Evolutionary conservation across 2,329 filamentous ascomycete genomes (phyloP).

Genomic region (Nemania abortiva): DNA sequence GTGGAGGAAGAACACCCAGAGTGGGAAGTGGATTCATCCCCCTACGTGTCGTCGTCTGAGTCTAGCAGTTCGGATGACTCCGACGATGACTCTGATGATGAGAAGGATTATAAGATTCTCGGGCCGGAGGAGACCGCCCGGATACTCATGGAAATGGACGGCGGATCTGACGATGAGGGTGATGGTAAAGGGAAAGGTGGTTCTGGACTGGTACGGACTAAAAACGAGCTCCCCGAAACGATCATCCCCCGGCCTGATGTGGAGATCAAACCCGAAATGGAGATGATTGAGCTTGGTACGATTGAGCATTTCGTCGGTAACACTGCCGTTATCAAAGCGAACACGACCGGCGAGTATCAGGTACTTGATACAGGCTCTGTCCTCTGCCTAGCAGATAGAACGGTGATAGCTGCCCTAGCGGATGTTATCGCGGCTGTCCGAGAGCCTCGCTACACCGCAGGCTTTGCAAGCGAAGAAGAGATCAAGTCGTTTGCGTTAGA

Average conservation of each 20-base stretch:
- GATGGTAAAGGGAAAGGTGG: constrained; percentile 63
- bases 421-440: constrained; percentile 89
- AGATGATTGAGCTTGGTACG: constrained; percentile 79
- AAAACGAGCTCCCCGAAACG: constrained; percentile 80
- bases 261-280: constrained; percentile 80
- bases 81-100: constrained; percentile 65
- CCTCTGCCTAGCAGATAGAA: constrained; percentile 80
- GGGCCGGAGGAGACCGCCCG: constrained; percentile 85
- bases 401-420: constrained; percentile 82
- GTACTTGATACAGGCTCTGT: constrained; percentile 88
- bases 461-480: constrained; percentile 77
- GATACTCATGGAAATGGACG: constrained; percentile 86
- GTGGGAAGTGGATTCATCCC: constrained; percentile 86
- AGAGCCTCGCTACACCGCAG: constrained; percentile 86
- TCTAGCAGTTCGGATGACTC: constrained; percentile 71
- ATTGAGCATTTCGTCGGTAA: constrained; percentile 84
- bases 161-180: constrained; percentile 82
- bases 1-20: constrained; percentile 68
- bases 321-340: constrained; percentile 81
- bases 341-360: constrained; percentile 81
- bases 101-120: constrained; percentile 73
- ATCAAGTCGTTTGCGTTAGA: constrained; percentile 75
- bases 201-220: constrained; percentile 73
- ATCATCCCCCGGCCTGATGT: constrained; percentile 80
- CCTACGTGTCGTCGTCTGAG: constrained; percentile 75